Evolutionary conservation across 2,329 filamentous ascomycete species (phyloP).

Genomic region (Raffaelea deltoideospora): DNA sequence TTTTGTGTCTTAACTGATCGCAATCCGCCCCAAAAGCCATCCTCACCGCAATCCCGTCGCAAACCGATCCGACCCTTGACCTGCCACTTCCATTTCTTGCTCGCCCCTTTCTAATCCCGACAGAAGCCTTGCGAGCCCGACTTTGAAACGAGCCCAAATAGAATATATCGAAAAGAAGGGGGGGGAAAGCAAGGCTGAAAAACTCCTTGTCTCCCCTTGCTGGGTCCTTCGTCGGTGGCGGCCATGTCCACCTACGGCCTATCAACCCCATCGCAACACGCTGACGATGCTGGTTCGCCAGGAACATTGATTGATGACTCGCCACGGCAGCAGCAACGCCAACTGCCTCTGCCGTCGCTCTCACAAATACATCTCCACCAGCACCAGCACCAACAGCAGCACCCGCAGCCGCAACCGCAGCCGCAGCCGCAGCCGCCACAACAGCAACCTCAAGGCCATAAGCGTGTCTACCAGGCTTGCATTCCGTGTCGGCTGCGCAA

Average conservation of each 20-base stretch:
- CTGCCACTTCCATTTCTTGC: too few relatives aligned
- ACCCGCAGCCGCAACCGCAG: not conserved
- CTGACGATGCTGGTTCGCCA: conserved; percentile 2
- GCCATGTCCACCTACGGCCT: conserved; percentile 14
- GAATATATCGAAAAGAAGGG: too few relatives aligned
- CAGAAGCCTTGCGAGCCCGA: conserved; percentile 2
- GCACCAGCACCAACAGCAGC: not conserved
- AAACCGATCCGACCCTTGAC: conserved; percentile 13
- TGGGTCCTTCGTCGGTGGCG: conserved; percentile 1
- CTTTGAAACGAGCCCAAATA: not conserved
- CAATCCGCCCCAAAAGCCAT: not conserved
- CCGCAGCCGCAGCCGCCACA: conserved; percentile 4
- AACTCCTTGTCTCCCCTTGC: not conserved
- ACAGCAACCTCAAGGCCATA: conserved; percentile 19
- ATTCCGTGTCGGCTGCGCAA: conserved; percentile 47
- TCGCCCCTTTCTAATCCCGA: conserved; percentile 8
- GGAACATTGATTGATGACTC: too few relatives aligned
- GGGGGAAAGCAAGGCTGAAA: too few relatives aligned
- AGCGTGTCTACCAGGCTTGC: conserved; percentile 48
- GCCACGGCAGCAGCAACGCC: too few relatives aligned
- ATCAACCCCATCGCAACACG: conserved; percentile 3
- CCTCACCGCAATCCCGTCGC: conserved; percentile 12
- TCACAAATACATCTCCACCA: too few relatives aligned
- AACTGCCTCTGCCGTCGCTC: not conserved
- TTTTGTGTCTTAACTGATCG: too few relatives aligned